phyloP scores from a whole-genome alignment of 2,329 filamentous ascomycete genomes.

The Xylariales sp. region DNA sequence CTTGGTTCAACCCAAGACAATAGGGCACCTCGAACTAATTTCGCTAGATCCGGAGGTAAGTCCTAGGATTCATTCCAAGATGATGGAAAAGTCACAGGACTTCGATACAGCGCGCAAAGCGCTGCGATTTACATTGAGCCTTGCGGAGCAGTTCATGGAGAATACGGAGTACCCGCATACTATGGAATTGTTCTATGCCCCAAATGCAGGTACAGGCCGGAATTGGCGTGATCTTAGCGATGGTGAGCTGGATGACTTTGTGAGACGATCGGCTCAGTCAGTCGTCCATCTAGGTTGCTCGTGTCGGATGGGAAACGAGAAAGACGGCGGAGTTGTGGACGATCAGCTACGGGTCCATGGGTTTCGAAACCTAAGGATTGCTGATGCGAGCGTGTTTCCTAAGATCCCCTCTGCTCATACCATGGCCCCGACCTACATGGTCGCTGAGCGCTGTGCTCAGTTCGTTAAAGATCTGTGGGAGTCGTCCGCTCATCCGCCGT shows the following conservation, averaged over 20 bases:
- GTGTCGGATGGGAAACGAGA: conserved; percentile 32
- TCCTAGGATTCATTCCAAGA: conserved; percentile 27
- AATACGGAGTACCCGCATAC: conserved; percentile 22
- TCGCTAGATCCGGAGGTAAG: conserved; percentile 29
- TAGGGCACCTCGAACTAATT: conserved; percentile 26
- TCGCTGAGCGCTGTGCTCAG: conserved; percentile 31
- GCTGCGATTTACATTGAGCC: conserved; percentile 26
- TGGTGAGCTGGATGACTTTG: conserved; percentile 25
- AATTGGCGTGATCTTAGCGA: conserved; percentile 24
- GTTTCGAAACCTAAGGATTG: conserved; percentile 34
- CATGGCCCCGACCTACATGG: conserved; percentile 43
- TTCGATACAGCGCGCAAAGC: conserved; percentile 20
- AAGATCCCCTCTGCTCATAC: conserved; percentile 40
- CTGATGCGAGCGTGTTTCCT: conserved; percentile 38
- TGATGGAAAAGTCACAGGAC: conserved; percentile 26
- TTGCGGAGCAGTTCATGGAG: conserved; percentile 23
- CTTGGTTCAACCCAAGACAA: conserved; percentile 25
- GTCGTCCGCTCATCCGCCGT: no score
- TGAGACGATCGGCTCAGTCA: conserved; percentile 13
- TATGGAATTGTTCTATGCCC: conserved; percentile 19
- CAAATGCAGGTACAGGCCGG: conserved; percentile 8
- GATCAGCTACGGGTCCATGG: conserved; percentile 35
- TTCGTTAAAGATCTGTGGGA: conserved; percentile 11
- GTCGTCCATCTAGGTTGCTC: conserved; percentile 36
- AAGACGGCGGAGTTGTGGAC: conserved; percentile 33